Evolutionary conservation across 306 rosid species (phyloP).

Genomic region (Rubus idaeus): DNA sequence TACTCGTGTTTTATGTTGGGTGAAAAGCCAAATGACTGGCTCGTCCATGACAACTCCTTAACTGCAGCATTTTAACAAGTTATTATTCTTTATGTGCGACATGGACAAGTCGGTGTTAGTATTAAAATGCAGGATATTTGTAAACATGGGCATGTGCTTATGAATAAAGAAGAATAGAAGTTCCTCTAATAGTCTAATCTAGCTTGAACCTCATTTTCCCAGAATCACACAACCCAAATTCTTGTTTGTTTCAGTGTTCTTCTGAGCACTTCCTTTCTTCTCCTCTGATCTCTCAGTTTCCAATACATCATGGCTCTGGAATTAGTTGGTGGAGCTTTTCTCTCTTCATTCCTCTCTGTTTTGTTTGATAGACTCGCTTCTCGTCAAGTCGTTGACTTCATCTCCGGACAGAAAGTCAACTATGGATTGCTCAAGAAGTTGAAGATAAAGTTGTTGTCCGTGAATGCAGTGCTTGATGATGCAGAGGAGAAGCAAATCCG

Average conservation of each 20-base stretch:
- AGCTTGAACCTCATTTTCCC: background rate
- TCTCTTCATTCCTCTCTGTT: background rate
- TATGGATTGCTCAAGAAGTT: slow-evolving; percentile 10
- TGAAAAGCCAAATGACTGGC: background rate
- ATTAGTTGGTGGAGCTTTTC: background rate
- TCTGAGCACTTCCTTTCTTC: background rate
- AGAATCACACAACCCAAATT: background rate
- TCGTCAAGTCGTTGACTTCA: slow-evolving; percentile 1
- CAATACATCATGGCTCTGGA: background rate
- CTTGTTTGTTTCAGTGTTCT: background rate
- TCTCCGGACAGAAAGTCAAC: background rate
- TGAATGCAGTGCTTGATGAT: background rate
- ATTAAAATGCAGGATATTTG: background rate
- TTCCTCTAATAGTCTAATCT: background rate
- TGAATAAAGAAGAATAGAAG: background rate
- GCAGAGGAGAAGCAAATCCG: slow-evolving; percentile 2
- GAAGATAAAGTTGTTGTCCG: background rate
- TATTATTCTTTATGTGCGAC: background rate
- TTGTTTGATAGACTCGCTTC: slow-evolving; percentile 3
- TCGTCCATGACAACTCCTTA: background rate
- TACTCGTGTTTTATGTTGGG: background rate
- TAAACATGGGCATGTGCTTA: background rate
- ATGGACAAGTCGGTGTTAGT: background rate
- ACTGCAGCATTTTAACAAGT: background rate
- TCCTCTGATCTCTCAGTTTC: background rate